Percentiles rank a stretch among this genome's conserved stretches.
Evolutionary conservation across 306 rosid species (phyloP).

Genomic region (Lathyrus oleraceus): DNA sequence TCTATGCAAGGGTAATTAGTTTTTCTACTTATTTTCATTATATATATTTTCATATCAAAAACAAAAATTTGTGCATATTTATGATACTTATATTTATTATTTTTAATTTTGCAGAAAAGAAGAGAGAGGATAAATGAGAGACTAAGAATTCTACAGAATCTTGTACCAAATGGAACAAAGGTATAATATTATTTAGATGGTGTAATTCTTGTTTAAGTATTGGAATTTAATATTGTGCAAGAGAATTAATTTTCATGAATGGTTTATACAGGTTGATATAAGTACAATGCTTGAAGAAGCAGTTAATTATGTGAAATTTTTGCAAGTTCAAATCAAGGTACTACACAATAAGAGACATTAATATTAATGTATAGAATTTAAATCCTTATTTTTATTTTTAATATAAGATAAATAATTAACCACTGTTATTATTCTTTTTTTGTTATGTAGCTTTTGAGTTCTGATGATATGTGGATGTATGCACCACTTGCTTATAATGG

Average conservation of each 20-base stretch:
- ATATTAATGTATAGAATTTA: background rate
- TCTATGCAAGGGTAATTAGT: slow-evolving; percentile 78
- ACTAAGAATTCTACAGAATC: slow-evolving; percentile 67
- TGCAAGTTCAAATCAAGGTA: slow-evolving; percentile 97
- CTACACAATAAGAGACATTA: slow-evolving; percentile 31
- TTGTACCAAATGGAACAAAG: slow-evolving; percentile 95
- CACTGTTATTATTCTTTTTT: background rate
- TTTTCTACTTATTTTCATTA: background rate
- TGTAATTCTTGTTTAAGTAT: background rate
- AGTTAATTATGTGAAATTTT: slow-evolving; percentile 83
- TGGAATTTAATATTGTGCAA: background rate
- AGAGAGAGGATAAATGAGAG: slow-evolving; percentile 89
- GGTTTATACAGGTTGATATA: slow-evolving; percentile 68
- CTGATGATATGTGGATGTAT: slow-evolving; percentile 94
- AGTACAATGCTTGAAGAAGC: slow-evolving; percentile 99
- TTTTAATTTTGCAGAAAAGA: slow-evolving; percentile 67
- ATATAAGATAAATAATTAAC: background rate
- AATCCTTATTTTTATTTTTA: background rate
- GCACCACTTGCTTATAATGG: slow-evolving; percentile 94
- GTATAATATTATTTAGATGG: slow-evolving; percentile 32
- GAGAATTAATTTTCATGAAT: slow-evolving; percentile 24
- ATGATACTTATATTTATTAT: slow-evolving; percentile 22
- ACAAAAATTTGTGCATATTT: background rate
- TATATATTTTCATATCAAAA: background rate
- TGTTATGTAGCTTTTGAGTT: slow-evolving; percentile 71